Conservation (phyloP, 441 rosid species). For the Biscutella auriculata region DNA sequence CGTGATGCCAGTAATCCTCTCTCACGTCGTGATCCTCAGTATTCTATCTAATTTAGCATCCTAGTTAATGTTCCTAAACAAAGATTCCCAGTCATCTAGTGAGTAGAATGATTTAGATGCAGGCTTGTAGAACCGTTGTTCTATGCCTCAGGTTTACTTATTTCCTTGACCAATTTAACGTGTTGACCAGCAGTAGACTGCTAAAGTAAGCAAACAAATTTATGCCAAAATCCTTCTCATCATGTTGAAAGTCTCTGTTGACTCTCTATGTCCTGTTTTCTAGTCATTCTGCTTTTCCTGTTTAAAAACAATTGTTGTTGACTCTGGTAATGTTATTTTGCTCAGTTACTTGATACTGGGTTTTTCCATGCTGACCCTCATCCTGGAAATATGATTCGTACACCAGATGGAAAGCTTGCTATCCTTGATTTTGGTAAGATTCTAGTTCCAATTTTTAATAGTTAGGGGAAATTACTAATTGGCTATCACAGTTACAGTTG, state of each 20-base stretch:
- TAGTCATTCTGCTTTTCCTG: neutral
- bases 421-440: conserved; percentile 90
- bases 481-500: neutral
- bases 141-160: neutral
- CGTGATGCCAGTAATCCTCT: neutral
- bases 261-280: neutral
- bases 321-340: conserved; percentile 7
- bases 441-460: neutral
- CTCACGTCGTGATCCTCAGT: neutral
- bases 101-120: neutral
- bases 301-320: neutral
- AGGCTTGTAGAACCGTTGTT: neutral
- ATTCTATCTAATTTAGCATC: neutral
- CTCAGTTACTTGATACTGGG: conserved; percentile 91
- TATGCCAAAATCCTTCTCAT: neutral
- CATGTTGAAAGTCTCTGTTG: neutral
- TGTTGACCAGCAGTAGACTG: neutral
- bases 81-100: neutral
- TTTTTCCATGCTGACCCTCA: conserved; percentile 99
- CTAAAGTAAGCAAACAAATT: neutral
- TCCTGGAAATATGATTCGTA: conserved; percentile 96
- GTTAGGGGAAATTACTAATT: neutral
- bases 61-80: neutral
- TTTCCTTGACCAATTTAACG: neutral
- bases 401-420: conserved; percentile 93